Evolutionary conservation across 768 basidiomycete genomes (phyloP).

Genomic region (Leccinum rimulosum): DNA sequence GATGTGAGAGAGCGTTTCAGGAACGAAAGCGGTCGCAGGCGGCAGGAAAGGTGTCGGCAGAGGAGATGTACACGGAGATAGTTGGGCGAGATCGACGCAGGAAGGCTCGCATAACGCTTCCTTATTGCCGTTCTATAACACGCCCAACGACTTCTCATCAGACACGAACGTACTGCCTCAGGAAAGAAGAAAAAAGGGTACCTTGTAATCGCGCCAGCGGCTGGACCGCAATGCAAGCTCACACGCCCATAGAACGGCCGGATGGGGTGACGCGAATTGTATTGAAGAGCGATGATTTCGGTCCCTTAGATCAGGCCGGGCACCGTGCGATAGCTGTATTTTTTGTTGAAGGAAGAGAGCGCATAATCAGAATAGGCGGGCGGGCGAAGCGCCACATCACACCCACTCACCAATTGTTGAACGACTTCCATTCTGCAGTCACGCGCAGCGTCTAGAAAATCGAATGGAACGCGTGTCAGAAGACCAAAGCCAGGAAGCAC

Average conservation of each 20-base stretch:
- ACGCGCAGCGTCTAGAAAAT: constrained; percentile 65
- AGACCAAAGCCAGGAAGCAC: constrained; percentile 2
- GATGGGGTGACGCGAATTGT: constrained; percentile 64
- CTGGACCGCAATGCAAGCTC: constrained; percentile 62
- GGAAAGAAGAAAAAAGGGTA: constrained; percentile 30
- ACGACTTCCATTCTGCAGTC: constrained; percentile 72
- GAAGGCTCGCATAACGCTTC: constrained; percentile 26
- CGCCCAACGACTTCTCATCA: background rate
- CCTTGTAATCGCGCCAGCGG: constrained; percentile 59
- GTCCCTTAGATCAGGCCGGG: constrained; percentile 72
- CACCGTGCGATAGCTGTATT: constrained; percentile 54
- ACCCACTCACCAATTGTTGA: constrained; percentile 62
- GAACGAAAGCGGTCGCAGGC: constrained; percentile 34
- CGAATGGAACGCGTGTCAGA: background rate
- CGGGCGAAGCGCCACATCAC: constrained; percentile 1
- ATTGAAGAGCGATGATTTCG: constrained; percentile 69
- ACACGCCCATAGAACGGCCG: constrained; percentile 65
- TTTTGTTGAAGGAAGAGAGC: background rate
- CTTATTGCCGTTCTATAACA: constrained; percentile 32
- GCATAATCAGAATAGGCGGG: constrained; percentile 6
- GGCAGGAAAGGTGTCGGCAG: constrained; percentile 29
- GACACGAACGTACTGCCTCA: background rate
- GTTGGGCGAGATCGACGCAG: constrained; percentile 15
- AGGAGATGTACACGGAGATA: constrained; percentile 28
- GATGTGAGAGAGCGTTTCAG: constrained; percentile 39